phyloP scores from a whole-genome alignment of 176 grass and related monocot genomes.

The Avena atlantica region DNA sequence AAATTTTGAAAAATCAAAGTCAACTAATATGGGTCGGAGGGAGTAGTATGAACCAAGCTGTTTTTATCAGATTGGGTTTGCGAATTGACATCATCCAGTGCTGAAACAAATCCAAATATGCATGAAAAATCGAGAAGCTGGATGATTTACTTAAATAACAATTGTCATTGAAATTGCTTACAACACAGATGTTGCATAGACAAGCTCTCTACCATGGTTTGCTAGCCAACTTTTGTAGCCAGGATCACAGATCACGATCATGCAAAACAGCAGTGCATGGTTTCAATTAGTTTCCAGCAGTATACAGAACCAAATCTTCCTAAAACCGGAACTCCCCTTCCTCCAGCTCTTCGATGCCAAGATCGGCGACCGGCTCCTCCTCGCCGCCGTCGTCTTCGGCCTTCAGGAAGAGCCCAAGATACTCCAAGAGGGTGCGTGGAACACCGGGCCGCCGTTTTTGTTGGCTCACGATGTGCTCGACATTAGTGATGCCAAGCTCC shows the following conservation, averaged over 20 bases:
- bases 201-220: background rate
- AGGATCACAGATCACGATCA: background rate
- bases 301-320: background rate
- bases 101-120: background rate
- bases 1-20: no score
- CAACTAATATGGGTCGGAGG: no score
- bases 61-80: background rate
- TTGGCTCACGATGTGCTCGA: constrained; percentile 49
- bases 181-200: background rate
- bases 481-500: constrained; percentile 33
- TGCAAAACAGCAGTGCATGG: background rate
- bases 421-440: constrained; percentile 27
- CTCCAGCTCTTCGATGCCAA: constrained; percentile 1
- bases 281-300: background rate
- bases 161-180: background rate
- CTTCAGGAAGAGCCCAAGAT: constrained; percentile 46
- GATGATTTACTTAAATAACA: background rate
- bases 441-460: background rate
- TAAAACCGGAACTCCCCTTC: constrained; percentile 46
- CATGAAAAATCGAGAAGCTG: background rate
- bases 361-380: background rate
- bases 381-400: background rate
- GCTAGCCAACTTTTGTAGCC: background rate
- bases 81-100: background rate
- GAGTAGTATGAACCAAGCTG: background rate